Evolutionary conservation across 75 land plant species (phyloP).

Genomic region (Picea sitchensis): DNA sequence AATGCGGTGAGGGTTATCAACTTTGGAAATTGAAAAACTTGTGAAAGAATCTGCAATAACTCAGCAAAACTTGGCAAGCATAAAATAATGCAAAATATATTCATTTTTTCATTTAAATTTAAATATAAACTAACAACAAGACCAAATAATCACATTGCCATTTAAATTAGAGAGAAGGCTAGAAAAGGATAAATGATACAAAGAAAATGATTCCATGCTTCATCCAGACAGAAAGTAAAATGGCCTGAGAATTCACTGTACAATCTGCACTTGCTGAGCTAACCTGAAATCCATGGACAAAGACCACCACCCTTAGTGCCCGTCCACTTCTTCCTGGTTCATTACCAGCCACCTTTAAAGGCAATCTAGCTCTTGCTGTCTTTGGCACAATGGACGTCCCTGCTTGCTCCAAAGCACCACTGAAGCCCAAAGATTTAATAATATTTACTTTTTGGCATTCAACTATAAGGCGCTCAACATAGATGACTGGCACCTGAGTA

Average conservation of each 20-base stretch:
- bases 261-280: slow-evolving; percentile 35
- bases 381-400: neutral
- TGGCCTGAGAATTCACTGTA: slow-evolving; percentile 18
- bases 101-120: neutral
- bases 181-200: too few species aligned
- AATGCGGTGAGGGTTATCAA: too few species aligned
- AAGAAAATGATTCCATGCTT: neutral
- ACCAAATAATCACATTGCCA: too few species aligned
- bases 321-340: slow-evolving; percentile 13
- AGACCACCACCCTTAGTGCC: slow-evolving; percentile 59
- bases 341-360: slow-evolving; percentile 15
- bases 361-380: slow-evolving; percentile 10
- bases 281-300: slow-evolving; percentile 95
- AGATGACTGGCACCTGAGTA: slow-evolving; percentile 59
- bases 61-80: too few species aligned
- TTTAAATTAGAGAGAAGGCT: too few species aligned
- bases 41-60: too few species aligned
- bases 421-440: slow-evolving; percentile 25
- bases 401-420: slow-evolving; percentile 13
- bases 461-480: slow-evolving; percentile 60
- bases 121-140: neutral
- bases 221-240: neutral
- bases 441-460: slow-evolving; percentile 26
- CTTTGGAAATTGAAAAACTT: too few species aligned
- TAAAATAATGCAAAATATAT: neutral